Evolutionary conservation across 768 basidiomycete species (phyloP).

Genomic region (Xerocomellus dryophilus): DNA sequence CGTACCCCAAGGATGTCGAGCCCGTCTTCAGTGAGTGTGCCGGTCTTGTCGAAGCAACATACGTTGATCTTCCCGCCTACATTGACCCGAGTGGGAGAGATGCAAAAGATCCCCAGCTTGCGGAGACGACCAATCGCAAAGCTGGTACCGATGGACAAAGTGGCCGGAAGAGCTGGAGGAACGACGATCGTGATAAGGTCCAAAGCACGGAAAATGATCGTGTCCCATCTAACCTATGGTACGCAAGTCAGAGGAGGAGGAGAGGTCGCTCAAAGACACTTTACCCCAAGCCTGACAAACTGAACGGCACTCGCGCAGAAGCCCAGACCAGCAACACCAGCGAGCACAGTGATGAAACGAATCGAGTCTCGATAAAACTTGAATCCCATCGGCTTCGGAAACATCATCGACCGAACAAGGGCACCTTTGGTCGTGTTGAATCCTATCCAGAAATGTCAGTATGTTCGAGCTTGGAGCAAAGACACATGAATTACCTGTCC

Average conservation of each 20-base stretch:
- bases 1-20: conserved; percentile 95
- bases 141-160: conserved; percentile 94
- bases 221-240: conserved; percentile 77
- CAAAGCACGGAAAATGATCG: conserved; percentile 86
- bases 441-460: conserved; percentile 41
- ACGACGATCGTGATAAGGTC: conserved; percentile 97
- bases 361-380: conserved; percentile 95
- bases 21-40: conserved; percentile 96
- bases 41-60: conserved; percentile 98
- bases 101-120: conserved; percentile 88
- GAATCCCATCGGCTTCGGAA: conserved; percentile 98
- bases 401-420: conserved; percentile 93
- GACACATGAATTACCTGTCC: conserved; percentile 62
- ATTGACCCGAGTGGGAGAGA: conserved; percentile 93
- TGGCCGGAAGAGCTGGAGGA: conserved; percentile 95
- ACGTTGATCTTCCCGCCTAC: conserved; percentile 95
- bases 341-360: conserved; percentile 86
- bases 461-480: background rate
- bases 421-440: conserved; percentile 99
- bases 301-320: conserved; percentile 91
- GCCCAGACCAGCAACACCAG: conserved; percentile 86
- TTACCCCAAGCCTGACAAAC: conserved; percentile 85
- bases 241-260: background rate
- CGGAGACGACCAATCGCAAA: conserved; percentile 90
- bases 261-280: background rate